Conservation (phyloP, 2,329 filamentous ascomycete genomes). For the Scedosporium aurantiacum region DNA sequence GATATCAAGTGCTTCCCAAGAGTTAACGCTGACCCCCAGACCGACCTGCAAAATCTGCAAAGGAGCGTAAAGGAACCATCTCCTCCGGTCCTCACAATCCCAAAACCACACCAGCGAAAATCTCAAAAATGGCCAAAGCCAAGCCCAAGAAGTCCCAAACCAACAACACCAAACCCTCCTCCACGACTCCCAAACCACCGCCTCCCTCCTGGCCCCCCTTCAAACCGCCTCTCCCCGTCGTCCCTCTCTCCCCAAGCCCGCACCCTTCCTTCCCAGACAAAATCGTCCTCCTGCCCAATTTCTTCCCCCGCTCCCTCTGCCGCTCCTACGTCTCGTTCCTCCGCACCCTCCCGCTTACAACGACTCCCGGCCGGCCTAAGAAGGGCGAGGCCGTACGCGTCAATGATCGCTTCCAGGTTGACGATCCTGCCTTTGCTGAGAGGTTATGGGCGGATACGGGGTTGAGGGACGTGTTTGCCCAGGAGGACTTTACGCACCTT, state of each 20-base stretch:
- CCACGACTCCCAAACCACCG: conserved; percentile 12
- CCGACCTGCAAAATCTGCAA: background rate
- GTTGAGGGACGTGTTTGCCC: conserved; percentile 49
- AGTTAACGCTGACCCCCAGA: too few relatives aligned
- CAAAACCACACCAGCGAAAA: background rate
- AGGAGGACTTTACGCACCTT: conserved; percentile 23
- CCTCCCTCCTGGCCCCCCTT: conserved; percentile 58
- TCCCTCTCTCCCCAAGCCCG: conserved; percentile 49
- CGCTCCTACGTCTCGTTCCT: conserved; percentile 67
- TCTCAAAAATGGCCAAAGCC: conserved; percentile 21
- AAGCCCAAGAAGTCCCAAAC: conserved; percentile 17
- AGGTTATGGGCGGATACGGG: conserved; percentile 69
- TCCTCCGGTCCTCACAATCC: background rate
- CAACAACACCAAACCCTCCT: conserved; percentile 7
- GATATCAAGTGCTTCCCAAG: too few relatives aligned
- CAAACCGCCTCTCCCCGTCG: conserved; percentile 54
- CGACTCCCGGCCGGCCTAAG: conserved; percentile 69
- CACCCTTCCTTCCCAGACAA: conserved; percentile 42
- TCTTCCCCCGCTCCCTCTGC: conserved; percentile 67
- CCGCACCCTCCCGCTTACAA: conserved; percentile 55
- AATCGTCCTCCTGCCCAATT: conserved; percentile 60
- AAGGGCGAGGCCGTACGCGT: conserved; percentile 72
- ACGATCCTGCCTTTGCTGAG: conserved; percentile 64
- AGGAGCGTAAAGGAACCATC: background rate
- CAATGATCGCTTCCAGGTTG: conserved; percentile 79